Evolutionary conservation across 305 asterid species (phyloP), one percentile per base, ranked within the genome.

Genomic region (Withania somnifera): DNA sequence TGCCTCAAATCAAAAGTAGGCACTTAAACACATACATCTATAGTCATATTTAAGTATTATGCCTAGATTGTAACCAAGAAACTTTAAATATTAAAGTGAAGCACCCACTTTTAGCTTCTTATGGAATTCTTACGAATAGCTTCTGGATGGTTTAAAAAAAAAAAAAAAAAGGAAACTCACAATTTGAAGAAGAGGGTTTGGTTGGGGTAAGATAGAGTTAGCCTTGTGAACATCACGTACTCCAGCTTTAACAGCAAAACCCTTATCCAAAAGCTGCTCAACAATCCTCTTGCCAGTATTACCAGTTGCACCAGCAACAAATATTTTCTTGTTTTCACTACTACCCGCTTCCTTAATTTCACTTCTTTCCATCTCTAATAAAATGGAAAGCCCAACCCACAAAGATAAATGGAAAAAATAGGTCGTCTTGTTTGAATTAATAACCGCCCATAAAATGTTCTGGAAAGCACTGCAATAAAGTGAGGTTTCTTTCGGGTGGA

Each of bases 291-390:
- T 94, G 13, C 98, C 99, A 14, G 99, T 95, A 83, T 87, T 94
- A 36, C 99, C 99, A 34, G 97, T 87, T 15, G 99, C 99, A 36
- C 99, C 99, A 4, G 98, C 99, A 42, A 95, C 98, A 84, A 93
- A 95, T 20, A 95, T 85, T 73, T 86, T 95, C 92, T 91, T 95
- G 84, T 86, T 38, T 38, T 91, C 83, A 22, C 38, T 75, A 20
- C 40, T 83, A 42, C 84, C 87, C 26, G 11, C 88, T 52, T 40
- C 83, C 76, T 78, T 87, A 82, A 92, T 87, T 85, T 92, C 95
- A 82, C 89, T 89, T n/a, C 87, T 87, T 63, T 88, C 92, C 97
- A 94, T 93, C 99, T 91, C 85, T 69, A 88, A 79, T 30, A 75
- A 81, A 68, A 1, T 36, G 50, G 24, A 58, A 67, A 61, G 61